These are phyloP conservation scores for Dryas integrifolia DNA, from an alignment of 331 rosid species.

Conservation along the genomic window DNA sequence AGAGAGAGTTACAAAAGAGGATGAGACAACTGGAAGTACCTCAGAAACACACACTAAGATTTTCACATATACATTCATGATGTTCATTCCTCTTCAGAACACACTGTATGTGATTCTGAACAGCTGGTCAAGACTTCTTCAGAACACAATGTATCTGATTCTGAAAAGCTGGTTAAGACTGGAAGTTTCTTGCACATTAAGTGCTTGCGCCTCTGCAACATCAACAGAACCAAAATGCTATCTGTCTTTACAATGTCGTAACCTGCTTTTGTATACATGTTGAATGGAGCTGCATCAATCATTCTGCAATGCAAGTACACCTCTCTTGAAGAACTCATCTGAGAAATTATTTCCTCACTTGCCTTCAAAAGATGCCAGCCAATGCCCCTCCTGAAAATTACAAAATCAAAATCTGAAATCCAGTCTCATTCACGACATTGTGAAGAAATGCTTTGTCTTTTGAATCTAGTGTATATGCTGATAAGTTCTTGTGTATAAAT, in stretches of 20 bases:
- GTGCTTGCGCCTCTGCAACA: slow-evolving; percentile 88
- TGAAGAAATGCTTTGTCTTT: not conserved
- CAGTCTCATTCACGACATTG: slow-evolving; percentile 10
- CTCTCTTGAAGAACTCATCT: slow-evolving; percentile 64
- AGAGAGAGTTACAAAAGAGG: slow-evolving; percentile 5
- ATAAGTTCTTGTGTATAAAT: not conserved
- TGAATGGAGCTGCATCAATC: slow-evolving; percentile 78
- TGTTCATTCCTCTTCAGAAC: slow-evolving; percentile 37
- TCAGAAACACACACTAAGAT: slow-evolving; percentile 25
- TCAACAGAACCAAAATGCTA: slow-evolving; percentile 59
- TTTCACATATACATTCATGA: slow-evolving; percentile 23
- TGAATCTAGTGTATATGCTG: not conserved
- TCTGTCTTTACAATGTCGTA: slow-evolving; percentile 69
- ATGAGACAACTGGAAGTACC: slow-evolving; percentile 31
- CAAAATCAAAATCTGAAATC: slow-evolving; percentile 24
- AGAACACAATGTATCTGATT: slow-evolving; percentile 38
- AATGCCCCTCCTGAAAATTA: slow-evolving; percentile 75
- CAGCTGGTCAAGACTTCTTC: slow-evolving; percentile 24
- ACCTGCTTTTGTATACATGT: slow-evolving; percentile 80
- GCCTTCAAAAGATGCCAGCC: slow-evolving; percentile 98
- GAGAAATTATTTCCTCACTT: slow-evolving; percentile 75
- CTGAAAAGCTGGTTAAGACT: slow-evolving; percentile 32
- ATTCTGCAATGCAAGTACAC: slow-evolving; percentile 86
- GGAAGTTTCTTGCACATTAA: slow-evolving; percentile 83
- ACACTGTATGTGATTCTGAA: slow-evolving; percentile 40